phyloP scores from a whole-genome alignment of 176 grass and related monocot species.

The Avena eriantha region DNA sequence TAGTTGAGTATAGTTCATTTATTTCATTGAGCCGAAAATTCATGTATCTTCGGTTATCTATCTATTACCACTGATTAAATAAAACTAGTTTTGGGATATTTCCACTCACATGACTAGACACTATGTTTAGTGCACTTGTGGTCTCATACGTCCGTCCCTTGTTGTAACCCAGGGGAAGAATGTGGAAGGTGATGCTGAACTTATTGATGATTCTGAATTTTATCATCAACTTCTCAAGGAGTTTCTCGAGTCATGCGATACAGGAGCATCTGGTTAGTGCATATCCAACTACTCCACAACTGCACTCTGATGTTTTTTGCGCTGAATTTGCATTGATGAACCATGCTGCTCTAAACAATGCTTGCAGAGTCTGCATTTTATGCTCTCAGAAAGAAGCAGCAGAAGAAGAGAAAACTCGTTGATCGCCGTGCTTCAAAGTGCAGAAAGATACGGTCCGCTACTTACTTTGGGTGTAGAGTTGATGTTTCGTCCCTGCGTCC shows the following conservation, averaged over 20 bases:
- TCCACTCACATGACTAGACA: too few species aligned
- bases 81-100: too few species aligned
- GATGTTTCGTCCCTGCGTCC: background rate
- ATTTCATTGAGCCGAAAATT: background rate
- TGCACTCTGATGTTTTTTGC: constrained; percentile 2
- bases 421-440: constrained; percentile 88
- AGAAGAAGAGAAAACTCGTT: constrained; percentile 73
- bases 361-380: constrained; percentile 70
- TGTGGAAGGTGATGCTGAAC: constrained; percentile 40
- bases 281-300: constrained; percentile 4
- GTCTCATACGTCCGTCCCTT: too few species aligned
- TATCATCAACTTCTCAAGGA: constrained; percentile 95
- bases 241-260: constrained; percentile 80
- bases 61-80: background rate
- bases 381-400: constrained; percentile 73
- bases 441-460: constrained; percentile 75
- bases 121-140: too few species aligned
- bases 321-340: background rate
- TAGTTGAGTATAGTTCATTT: constrained; percentile 12
- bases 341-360: background rate
- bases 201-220: constrained; percentile 90
- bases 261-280: constrained; percentile 62
- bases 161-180: too few species aligned
- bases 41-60: background rate
- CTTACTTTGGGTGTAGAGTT: background rate